Evolutionary conservation across 306 rosid species (phyloP), one percentile per base, ranked within the genome.

Genomic region (Senna siamea): DNA sequence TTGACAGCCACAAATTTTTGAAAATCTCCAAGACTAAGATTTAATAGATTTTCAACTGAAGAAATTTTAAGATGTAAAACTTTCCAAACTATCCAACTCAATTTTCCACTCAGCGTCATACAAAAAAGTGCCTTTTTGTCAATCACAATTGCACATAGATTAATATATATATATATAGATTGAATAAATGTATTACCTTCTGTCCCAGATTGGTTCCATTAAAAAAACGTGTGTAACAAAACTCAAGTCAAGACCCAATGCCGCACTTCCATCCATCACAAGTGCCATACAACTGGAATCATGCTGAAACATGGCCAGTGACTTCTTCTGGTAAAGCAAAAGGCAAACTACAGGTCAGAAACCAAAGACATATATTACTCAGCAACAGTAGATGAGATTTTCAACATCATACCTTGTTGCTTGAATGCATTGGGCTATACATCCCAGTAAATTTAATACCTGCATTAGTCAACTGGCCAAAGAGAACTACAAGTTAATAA

Each of bases 171-270:
- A 59, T 13, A 56, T 22, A 61, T 60, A 20, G 73, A 80, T 55
- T 41, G 18, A 78, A 47, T 64, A 17, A 41, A 78, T 66, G 74
- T 53, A 70, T 56, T 58, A 94, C 99, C 99, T 94, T 87, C 86
- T 83, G 89, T 94, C 96, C 98, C 99, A 94, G 51, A 94, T 92
- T 63, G 99, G 99, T 81, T 94, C 99, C 99, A 94, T 94, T 69
- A 94, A 44, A 82, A 89, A 94, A 30, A 94, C 97, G 57, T 79
- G 93, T 0, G 97, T 85, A 34, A 92, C 97, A 81, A 94, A 94
- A 84, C 98, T 94, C 86, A 94, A 76, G 81, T 94, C 98, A 14
- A 94, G 97, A 79, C 98, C 98, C 87, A 94, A 65, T 26, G 98
- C 98, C 70, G 97, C 97, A 89, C 96, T 94, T 76, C 98, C 98